Evolutionary conservation across 192 early-diverging fungal genomes (phyloP).

Genomic region (Lobulomyces angularis): DNA sequence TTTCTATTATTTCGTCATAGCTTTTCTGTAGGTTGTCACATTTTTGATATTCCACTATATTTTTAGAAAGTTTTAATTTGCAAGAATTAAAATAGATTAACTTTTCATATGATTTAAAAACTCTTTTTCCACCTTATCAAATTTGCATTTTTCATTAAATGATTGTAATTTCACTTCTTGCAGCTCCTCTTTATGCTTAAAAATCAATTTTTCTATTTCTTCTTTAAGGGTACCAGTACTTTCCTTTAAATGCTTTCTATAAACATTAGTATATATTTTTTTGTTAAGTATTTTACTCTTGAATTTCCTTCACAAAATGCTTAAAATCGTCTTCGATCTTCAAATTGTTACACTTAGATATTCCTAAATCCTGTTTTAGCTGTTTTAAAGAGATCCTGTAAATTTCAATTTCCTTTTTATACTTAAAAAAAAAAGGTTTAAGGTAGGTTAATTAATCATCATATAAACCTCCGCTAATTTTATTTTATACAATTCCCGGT

Average conservation of each 20-base stretch:
- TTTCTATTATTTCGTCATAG: too few relatives aligned
- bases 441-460: neutral
- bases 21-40: too few relatives aligned
- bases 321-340: too few relatives aligned
- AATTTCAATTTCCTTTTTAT: conserved; percentile 1
- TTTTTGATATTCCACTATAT: too few relatives aligned
- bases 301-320: too few relatives aligned
- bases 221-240: too few relatives aligned
- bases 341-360: conserved; percentile 11
- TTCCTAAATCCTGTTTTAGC: conserved; percentile 14
- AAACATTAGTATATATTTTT: too few relatives aligned
- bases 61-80: too few relatives aligned
- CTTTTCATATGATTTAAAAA: conserved; percentile 19
- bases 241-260: too few relatives aligned
- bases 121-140: conserved; percentile 26
- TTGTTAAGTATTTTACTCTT: too few relatives aligned
- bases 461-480: conserved; percentile 20
- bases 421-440: neutral
- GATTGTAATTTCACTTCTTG: conserved; percentile 13
- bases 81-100: too few relatives aligned
- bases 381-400: conserved; percentile 12
- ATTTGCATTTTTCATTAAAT: conserved; percentile 10
- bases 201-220: conserved; percentile 7
- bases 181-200: conserved; percentile 15
- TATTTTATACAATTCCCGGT: conserved; percentile 22